phyloP scores from a whole-genome alignment of 352 stramenopile genomes.

The Globisporangium nunn region DNA sequence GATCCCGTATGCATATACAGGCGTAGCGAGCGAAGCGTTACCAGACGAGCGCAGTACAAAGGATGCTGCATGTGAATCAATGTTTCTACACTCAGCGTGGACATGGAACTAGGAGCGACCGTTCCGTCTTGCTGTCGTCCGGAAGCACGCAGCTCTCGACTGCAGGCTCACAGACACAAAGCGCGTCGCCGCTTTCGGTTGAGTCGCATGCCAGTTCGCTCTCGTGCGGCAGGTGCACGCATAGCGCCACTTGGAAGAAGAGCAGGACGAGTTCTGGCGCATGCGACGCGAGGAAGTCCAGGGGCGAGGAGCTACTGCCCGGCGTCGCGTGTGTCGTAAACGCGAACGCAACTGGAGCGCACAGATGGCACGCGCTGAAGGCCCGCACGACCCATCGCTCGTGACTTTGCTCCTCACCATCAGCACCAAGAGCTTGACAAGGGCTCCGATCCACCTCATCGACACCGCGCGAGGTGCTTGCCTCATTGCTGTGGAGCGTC shows the following conservation, averaged over 20 bases:
- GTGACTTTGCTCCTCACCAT: not conserved
- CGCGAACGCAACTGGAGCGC: not conserved
- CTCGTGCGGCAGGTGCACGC: conserved; percentile 6
- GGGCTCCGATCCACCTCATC: not conserved
- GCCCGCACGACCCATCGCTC: not conserved
- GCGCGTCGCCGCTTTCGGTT: too few species aligned
- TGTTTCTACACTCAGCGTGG: not conserved
- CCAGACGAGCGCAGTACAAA: not conserved
- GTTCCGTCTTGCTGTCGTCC: too few species aligned
- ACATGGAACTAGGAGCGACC: not conserved
- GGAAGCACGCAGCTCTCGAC: not conserved
- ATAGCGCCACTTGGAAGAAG: conserved; percentile 3
- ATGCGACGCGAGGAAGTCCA: not conserved
- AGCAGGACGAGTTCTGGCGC: not conserved
- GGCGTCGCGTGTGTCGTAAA: not conserved
- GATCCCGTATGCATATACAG: not conserved
- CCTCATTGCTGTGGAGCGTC: not conserved
- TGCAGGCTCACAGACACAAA: not conserved
- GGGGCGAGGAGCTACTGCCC: not conserved
- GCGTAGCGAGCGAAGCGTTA: not conserved
- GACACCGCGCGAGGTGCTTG: not conserved
- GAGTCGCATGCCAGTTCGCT: not conserved
- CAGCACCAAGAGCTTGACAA: not conserved
- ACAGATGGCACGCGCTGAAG: conserved; percentile 7
- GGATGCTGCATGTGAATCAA: not conserved